Base-by-base conservation (phyloP, 768 basidiomycete genomes). In the Fistulinella prunicolor region DNA sequence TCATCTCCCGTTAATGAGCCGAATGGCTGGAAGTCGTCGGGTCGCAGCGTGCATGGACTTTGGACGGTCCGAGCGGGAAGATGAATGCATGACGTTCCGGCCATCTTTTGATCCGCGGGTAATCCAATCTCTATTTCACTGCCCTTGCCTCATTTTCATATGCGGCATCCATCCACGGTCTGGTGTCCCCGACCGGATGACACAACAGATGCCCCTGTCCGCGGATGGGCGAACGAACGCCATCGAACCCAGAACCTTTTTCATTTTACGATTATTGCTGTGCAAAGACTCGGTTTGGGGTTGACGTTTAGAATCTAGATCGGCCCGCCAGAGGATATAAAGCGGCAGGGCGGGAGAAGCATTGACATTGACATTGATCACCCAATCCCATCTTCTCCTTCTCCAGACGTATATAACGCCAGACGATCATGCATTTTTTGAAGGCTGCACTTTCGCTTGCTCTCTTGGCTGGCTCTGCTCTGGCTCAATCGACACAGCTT, bases 341-440 rank as follows among this genome's bases (percentile, higher is more conserved):
- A 61, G 51, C 17, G 40, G 48, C 17, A 6, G 9, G 26, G 8
- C 10, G 6, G 36, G n/a, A 24, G 28, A 20, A 35, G 17, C 14
- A n/a, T 23, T 26, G 7, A 0, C n/a, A n/a, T 24, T 19, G 14
- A 20, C 16, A 36, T 40, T n/a, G 14, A 46, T 9, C 20, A 6
- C 38, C 20, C 44, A n/a, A 21, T 29, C 14, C 4, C 21, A 16
- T 12, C 6, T 46, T 17, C 7, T 9, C 32, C 42, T 28, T 17
- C n/a, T 35, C 34, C 19, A n/a, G n/a, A n/a, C n/a, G n/a, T n/a
- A n/a, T n/a, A n/a, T n/a, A n/a, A n/a, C n/a, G n/a, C n/a, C n/a
- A 46, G 20, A 42, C 19, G 20, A 47, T 43, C 29, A 63, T 64
- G 61, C 42, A 42, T 8, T 48, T 55, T 10, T 41, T 65, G 38